Base-by-base conservation (phyloP, 176 grass and related monocot species). In the Tillandsia leiboldiana region DNA sequence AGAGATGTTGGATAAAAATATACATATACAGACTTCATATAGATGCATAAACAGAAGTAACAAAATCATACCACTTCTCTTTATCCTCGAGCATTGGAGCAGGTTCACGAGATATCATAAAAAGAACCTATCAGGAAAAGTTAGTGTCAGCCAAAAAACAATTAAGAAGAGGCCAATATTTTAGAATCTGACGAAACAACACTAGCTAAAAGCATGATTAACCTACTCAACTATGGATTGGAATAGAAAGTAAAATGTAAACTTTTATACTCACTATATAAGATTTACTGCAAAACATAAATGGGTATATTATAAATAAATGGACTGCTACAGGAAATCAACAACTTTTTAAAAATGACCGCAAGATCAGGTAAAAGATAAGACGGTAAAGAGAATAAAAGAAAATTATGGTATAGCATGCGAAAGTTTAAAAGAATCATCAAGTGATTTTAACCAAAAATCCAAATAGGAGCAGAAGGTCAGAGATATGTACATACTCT, bases 71-170 rank as follows among this genome's bases (percentile, higher is more conserved):
- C 94, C 94, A 99, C 72, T 88, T 93, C 78, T 99, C 94, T 80
- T 99, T 99, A 77, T 99, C 94, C 79, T 99, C 94, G 29, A 99
- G 89, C 94, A 99, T 99, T 50, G 94, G 94, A 75, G 94, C 87
- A 62, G 94, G 94, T 48, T 99, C 94, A 70, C 94, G 87, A 63
- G 94, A 99, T 87, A 99, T 99, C 94, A 99, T 99, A 84, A 99
- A 99, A 63, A 99, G 77, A 66, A 99, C 94, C 94, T 99, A 79
- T 20, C 28, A 73, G 22, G 75, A 72, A 51, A 26, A 51, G 15
- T 9, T 26, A 33, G 59, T 52, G 78, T 68, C 5, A 62, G n/a
- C 1, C 69, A 2, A 58, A 56, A 66, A 78, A 24, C 72, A 61
- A 22, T 28, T 11, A 65, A n/a, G 48, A n/a, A 48, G 75, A 83